Conservation (phyloP, 2,329 filamentous ascomycete species). For the Exophiala xenobiotica region DNA sequence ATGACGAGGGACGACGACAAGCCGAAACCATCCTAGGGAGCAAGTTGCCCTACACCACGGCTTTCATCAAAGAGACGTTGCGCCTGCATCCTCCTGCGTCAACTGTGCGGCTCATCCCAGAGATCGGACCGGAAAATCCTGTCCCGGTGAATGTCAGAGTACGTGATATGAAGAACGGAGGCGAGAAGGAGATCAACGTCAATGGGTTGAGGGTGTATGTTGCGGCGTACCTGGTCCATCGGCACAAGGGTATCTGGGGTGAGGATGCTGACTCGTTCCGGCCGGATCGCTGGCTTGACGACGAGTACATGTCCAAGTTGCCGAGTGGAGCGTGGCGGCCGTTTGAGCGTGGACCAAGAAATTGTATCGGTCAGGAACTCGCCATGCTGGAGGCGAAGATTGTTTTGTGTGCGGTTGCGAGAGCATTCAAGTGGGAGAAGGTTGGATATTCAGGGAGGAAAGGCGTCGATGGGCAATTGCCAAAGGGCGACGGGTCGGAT, state of each 20-base stretch:
- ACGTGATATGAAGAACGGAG: slow-evolving; percentile 18
- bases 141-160: slow-evolving; percentile 3
- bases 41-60: slow-evolving; percentile 50
- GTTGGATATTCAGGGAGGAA: slow-evolving; percentile 20
- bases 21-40: slow-evolving; percentile 49
- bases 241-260: slow-evolving; percentile 46
- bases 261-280: slow-evolving; percentile 45
- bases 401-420: slow-evolving; percentile 50
- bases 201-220: slow-evolving; percentile 27
- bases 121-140: slow-evolving; percentile 11
- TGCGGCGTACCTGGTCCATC: slow-evolving; percentile 33
- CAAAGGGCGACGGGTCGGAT: slow-evolving; percentile 15
- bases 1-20: slow-evolving; percentile 36
- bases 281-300: slow-evolving; percentile 50
- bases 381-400: slow-evolving; percentile 55
- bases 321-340: slow-evolving; percentile 52
- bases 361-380: slow-evolving; percentile 59
- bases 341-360: slow-evolving; percentile 56
- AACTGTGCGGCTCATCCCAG: slow-evolving; percentile 16
- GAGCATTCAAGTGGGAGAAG: slow-evolving; percentile 51
- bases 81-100: slow-evolving; percentile 35
- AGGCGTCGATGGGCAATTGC: slow-evolving; percentile 4
- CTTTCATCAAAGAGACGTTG: slow-evolving; percentile 41
- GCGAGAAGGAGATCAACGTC: slow-evolving; percentile 17
- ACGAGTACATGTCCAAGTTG: slow-evolving; percentile 26